Conservation (phyloP, 345 rosid genomes). For the Laguncularia racemosa region DNA sequence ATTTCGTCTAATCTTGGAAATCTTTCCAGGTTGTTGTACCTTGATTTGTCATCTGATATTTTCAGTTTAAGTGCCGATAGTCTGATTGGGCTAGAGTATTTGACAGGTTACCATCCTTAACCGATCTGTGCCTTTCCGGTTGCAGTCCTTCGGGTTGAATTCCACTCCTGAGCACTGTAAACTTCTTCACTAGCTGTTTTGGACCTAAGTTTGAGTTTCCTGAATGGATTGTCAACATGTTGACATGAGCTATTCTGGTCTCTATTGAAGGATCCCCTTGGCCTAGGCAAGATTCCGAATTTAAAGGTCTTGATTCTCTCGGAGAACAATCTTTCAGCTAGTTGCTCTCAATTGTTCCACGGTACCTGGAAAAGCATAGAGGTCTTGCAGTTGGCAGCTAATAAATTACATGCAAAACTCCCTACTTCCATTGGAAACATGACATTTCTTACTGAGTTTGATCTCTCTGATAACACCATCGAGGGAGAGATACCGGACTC, state of each 20-base stretch:
- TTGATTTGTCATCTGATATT: conserved; percentile 30
- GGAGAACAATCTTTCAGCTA: conserved; percentile 28
- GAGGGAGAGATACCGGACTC: conserved; percentile 31
- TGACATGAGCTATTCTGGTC: conserved; percentile 7
- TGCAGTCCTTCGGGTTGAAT: conserved; percentile 22
- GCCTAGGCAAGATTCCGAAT: conserved; percentile 23
- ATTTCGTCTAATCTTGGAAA: conserved; percentile 29
- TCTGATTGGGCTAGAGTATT: conserved; percentile 9
- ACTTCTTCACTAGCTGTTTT: conserved; percentile 26
- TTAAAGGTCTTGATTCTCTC: conserved; percentile 24
- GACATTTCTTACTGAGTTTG: conserved; percentile 21
- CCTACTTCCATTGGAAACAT: conserved; percentile 39
- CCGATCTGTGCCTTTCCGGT: conserved; percentile 19
- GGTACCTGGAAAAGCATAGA: conserved; percentile 33
- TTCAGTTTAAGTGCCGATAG: too few species aligned
- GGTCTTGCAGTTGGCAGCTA: conserved; percentile 19
- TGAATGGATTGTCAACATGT: conserved; percentile 24
- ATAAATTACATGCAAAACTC: conserved; percentile 27
- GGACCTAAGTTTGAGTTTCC: conserved; percentile 27
- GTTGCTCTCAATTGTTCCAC: conserved; percentile 24
- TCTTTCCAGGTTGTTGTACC: conserved; percentile 24
- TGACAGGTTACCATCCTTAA: conserved; percentile 16
- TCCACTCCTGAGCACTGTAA: conserved; percentile 12
- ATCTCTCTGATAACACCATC: conserved; percentile 17
- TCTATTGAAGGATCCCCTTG: conserved; percentile 35